Base-by-base conservation (phyloP, 2,329 filamentous ascomycete genomes). In the Piedraia hortae region DNA sequence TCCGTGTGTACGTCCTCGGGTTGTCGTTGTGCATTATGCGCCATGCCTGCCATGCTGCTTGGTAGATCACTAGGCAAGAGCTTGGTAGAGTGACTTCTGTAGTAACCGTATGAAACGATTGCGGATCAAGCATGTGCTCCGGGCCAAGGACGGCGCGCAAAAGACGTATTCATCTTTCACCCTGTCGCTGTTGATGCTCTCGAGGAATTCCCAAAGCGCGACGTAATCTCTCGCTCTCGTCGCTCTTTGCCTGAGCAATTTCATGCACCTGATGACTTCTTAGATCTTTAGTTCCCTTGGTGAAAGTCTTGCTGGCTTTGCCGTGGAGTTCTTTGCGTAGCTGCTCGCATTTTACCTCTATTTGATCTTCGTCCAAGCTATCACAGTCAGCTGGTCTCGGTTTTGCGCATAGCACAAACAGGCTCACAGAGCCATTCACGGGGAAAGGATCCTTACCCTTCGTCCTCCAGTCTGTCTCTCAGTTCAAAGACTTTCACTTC, bases 221-320 rank as follows among this genome's bases (percentile, higher is more conserved):
- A 31, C 82, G 55, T 42, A 97, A 51, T 35, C 73, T 61, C 49
- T 93, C 80, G 45, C 71, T 90, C 56, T 97, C 85, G 43, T 75
- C 71, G 34, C 89, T 82, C 59, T 97, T 97, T 28, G 82, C 85
- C 38, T 85, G 73, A 10, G 85, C 85, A 43, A 90, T 58, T 49
- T 93, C 85, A 51, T 97, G 85, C 10, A 93, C 78, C 48, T 93
- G 77, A 47, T 93, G 78, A 32, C 67, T 58, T 50, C 93, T 97
- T 31, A 93, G 57, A 6, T 62, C 58, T 34, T 53, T 59, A 24
- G 46, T 44, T 3, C 40, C 42, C 31, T 39, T 43, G 31, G 39
- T 43, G 22, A 46, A 48, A 16, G 44, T 43, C 23, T 52, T 45
- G 24, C 58, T 53, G 40, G 62, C 43, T 33, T 67, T 57, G 20